Conservation (phyloP, 1,284 basidiomycete genomes). For the Phenoliferia sp. region DNA sequence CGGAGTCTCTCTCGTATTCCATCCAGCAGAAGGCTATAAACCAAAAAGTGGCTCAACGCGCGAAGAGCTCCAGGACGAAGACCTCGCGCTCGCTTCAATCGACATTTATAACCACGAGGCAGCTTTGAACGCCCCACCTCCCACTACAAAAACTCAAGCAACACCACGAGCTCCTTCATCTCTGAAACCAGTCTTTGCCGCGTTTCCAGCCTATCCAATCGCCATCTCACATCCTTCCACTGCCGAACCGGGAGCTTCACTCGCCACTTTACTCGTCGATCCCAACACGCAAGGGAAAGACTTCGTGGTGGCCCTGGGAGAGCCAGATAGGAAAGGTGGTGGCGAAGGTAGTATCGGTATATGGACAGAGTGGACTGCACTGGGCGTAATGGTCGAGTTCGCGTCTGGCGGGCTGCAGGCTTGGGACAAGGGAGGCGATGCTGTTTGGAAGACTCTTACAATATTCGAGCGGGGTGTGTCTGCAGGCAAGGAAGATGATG, state of each 20-base stretch:
- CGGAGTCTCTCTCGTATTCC: conserved; percentile 71
- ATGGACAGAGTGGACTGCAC: conserved; percentile 82
- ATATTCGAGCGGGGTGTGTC: conserved; percentile 49
- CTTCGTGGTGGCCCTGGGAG: conserved; percentile 66
- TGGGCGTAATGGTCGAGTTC: conserved; percentile 76
- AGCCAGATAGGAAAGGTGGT: conserved; percentile 80
- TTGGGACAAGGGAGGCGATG: conserved; percentile 77
- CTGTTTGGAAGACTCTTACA: conserved; percentile 66
- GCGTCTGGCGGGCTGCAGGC: conserved; percentile 73
- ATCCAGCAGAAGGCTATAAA: conserved; percentile 56
- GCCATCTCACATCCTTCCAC: conserved; percentile 52
- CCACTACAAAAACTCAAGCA: background rate
- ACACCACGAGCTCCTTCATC: conserved; percentile 1
- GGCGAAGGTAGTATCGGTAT: conserved; percentile 74
- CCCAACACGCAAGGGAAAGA: conserved; percentile 63
- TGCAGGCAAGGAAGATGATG: conserved; percentile 9
- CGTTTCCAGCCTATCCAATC: conserved; percentile 49
- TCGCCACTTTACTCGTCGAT: conserved; percentile 48
- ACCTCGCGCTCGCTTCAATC: conserved; percentile 60
- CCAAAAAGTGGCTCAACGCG: conserved; percentile 46
- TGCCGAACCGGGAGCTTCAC: conserved; percentile 41
- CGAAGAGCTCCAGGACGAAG: conserved; percentile 51
- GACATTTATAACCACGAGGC: conserved; percentile 66
- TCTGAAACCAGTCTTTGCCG: conserved; percentile 17
- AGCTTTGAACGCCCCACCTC: background rate